A percentile compares a stretch with the other conserved stretches of the same genome.
Evolutionary conservation across 2,329 filamentous ascomycete species (phyloP).

Genomic region (Basipetospora chlamydospora): DNA sequence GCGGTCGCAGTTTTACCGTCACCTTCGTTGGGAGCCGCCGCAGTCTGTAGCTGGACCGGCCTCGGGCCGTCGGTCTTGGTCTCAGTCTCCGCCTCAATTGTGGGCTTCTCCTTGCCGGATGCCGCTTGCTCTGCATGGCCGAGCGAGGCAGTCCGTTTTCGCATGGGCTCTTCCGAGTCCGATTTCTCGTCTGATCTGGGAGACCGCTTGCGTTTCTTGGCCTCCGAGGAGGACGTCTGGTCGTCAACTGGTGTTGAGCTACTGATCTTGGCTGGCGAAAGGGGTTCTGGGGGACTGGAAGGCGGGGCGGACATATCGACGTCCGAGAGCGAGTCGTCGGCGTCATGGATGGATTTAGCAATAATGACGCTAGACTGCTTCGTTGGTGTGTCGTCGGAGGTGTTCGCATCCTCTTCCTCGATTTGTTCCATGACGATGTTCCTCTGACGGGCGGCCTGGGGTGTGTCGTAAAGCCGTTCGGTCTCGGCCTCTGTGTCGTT

Average conservation of each 20-base stretch:
- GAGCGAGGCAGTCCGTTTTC: constrained; percentile 40
- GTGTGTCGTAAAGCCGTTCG: constrained; percentile 82
- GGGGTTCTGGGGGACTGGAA: constrained; percentile 24
- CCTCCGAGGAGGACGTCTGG: constrained; percentile 2
- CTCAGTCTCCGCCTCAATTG: constrained; percentile 24
- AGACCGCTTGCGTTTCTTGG: constrained; percentile 35
- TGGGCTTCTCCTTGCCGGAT: constrained; percentile 8
- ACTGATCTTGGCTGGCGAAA: constrained; percentile 20
- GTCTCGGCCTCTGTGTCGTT: constrained; percentile 81
- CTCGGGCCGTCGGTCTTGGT: constrained; percentile 11
- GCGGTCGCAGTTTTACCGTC: constrained; percentile 15
- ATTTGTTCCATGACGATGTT: constrained; percentile 45
- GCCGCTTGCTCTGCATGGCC: constrained; percentile 21
- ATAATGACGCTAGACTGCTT: constrained; percentile 31
- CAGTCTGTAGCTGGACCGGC: neutral
- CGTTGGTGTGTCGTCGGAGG: constrained; percentile 57
- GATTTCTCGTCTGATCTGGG: constrained; percentile 24
- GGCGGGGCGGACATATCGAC: constrained; percentile 20
- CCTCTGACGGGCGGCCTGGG: constrained; percentile 48
- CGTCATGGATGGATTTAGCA: constrained; percentile 21
- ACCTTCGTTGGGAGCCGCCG: constrained; percentile 9
- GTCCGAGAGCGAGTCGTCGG: constrained; percentile 25
- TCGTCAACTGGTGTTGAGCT: constrained; percentile 10
- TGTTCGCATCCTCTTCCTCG: constrained; percentile 33
- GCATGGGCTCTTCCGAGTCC: constrained; percentile 31